phyloP scores from a whole-genome alignment of 805 yeast genomes.

The Aciculoconidium aculeatum region DNA sequence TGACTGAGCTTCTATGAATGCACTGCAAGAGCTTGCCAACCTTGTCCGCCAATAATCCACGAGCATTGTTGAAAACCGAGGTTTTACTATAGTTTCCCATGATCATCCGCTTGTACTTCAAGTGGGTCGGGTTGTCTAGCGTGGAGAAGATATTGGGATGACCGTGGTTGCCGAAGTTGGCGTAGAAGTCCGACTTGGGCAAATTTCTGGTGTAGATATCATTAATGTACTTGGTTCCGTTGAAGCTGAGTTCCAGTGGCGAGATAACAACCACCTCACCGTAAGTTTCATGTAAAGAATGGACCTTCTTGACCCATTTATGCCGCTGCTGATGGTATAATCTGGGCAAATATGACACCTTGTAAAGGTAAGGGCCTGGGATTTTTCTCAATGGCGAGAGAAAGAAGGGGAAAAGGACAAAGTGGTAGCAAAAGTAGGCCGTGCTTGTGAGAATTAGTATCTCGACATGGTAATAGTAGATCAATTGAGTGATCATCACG shows the following conservation, averaged over 20 bases:
- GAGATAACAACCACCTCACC: conserved; percentile 60
- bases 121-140: conserved; percentile 43
- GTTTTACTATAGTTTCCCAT: conserved; percentile 30
- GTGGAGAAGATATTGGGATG: conserved; percentile 54
- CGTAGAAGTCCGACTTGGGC: conserved; percentile 55
- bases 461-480: too few species aligned
- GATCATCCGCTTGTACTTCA: conserved; percentile 28
- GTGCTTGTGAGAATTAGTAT: too few species aligned
- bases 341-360: conserved; percentile 34
- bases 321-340: conserved; percentile 40
- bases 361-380: conserved; percentile 56
- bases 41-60: conserved; percentile 21
- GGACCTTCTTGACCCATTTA: conserved; percentile 35
- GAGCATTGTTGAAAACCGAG: conserved; percentile 27
- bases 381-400: conserved; percentile 44
- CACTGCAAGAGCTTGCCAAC: conserved; percentile 21
- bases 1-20: conserved; percentile 23
- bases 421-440: conserved; percentile 21
- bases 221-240: conserved; percentile 43
- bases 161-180: conserved; percentile 56
- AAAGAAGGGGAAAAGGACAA: conserved; percentile 41
- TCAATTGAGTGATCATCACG: too few species aligned
- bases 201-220: conserved; percentile 53
- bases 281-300: conserved; percentile 45
- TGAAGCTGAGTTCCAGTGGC: conserved; percentile 57